These are phyloP conservation scores for Macrocystidia cucumis DNA, from an alignment of 1,284 basidiomycete species.

Conservation along the genomic window DNA sequence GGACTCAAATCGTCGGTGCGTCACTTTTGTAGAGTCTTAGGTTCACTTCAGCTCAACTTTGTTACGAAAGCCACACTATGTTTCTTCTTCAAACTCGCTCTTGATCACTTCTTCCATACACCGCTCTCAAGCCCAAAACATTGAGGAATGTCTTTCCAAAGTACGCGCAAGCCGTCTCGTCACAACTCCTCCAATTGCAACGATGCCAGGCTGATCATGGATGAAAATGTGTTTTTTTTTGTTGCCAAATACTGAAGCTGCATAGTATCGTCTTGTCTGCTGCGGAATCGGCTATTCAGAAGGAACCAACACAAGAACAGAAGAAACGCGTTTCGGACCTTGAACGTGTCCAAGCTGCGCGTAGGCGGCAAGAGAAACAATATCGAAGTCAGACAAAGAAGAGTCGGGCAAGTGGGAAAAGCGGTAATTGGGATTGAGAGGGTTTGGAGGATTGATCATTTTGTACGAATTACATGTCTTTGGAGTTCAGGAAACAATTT, in stretches of 20 bases:
- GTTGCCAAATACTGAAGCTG: constrained; percentile 46
- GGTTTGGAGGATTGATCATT: no score
- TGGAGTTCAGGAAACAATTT: no score
- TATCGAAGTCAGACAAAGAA: constrained; percentile 35
- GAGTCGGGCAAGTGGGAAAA: neutral
- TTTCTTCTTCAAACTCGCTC: constrained; percentile 54
- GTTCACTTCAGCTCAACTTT: constrained; percentile 2
- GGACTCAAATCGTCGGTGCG: constrained; percentile 44
- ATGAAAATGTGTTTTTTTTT: no score
- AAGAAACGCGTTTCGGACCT: constrained; percentile 43
- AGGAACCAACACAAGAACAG: constrained; percentile 49
- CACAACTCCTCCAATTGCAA: constrained; percentile 7
- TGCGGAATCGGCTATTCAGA: constrained; percentile 38
- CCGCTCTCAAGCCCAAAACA: constrained; percentile 70
- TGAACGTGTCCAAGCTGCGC: constrained; percentile 34
- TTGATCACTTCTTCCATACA: constrained; percentile 58
- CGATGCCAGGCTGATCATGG: no score
- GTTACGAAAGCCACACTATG: constrained; percentile 49
- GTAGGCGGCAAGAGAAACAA: constrained; percentile 43
- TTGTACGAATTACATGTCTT: no score
- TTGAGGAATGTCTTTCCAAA: constrained; percentile 64
- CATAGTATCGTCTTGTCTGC: constrained; percentile 43
- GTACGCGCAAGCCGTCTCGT: constrained; percentile 25
- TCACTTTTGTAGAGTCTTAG: constrained; percentile 1
- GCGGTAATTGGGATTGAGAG: neutral